Evolutionary conservation across 176 grass and related monocot species (phyloP), one percentile per base, ranked within the genome.

Genomic region (Aegilops bicornis): DNA sequence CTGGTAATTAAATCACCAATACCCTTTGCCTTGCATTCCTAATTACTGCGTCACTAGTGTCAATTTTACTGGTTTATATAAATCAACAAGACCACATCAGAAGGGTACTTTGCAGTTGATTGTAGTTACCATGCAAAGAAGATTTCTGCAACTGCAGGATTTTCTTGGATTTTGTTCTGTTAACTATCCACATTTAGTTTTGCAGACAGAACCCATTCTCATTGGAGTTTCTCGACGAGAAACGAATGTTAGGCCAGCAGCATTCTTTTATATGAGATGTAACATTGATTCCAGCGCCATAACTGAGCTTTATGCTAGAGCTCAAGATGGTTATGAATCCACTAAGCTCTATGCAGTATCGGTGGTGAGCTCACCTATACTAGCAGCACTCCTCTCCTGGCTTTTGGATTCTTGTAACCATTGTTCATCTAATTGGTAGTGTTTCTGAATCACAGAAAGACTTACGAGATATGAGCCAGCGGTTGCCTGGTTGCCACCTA

Each of bases 301-400:
- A 35, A 16, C 19, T 16, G 87, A 96, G 31, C 83, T 96, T 59
- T 98, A 98, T 91, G 91, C 85, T 36, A 88, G 29, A 92, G 94
- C 97, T 80, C 97, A 98, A 90, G 94, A 98, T 92, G 97, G 97
- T 15, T 96, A 85, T 81, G 97, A 96, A 80, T 98, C 97, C 48
- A 98, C 97, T 56, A 95, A 90, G 36, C 35, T 98, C 24, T 94
- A 82, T 84, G 56, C 92, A 15, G 88, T 92, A 58, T 88, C 87
- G 22, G 40, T 71, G 73, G 97, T 98, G 31, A 87, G 90, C 45
- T 82, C 73, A 79, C 4, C 12, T 74, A 12, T 17, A 47, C 20
- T 64, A n/a, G 10, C 77, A 76, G 8, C 23, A 48, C 13, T 92
- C 11, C 12, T 56, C 42, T 47, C 27, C 10, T 70, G 10, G 15